phyloP scores from a whole-genome alignment of 192 early-diverging fungal species.

The Radiomyces spectabilis region DNA sequence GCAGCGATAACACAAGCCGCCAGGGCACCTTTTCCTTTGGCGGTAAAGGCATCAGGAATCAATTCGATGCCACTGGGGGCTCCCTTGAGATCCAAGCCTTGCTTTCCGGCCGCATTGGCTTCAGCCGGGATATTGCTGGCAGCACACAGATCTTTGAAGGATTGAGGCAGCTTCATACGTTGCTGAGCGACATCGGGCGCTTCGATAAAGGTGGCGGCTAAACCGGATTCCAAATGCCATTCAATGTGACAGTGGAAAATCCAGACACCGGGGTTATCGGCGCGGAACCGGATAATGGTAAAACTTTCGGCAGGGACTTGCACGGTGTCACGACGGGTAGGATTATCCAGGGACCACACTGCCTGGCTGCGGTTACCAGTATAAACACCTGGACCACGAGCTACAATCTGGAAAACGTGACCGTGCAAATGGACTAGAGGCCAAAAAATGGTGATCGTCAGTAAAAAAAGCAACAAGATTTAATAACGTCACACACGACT shows the following conservation, averaged over 20 bases:
- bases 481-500: not conserved
- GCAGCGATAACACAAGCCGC: slow-evolving; percentile 64
- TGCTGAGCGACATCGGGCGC: slow-evolving; percentile 59
- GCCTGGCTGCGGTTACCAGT: slow-evolving; percentile 27
- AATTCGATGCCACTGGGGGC: slow-evolving; percentile 40
- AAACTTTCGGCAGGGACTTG: slow-evolving; percentile 58
- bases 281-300: slow-evolving; percentile 63
- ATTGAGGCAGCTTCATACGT: slow-evolving; percentile 42
- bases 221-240: slow-evolving; percentile 66
- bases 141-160: slow-evolving; percentile 56
- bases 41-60: slow-evolving; percentile 51
- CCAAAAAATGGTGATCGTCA: slow-evolving; percentile 8
- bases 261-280: slow-evolving; percentile 80
- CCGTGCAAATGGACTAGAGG: slow-evolving; percentile 77
- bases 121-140: slow-evolving; percentile 42
- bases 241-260: slow-evolving; percentile 86
- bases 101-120: slow-evolving; percentile 73
- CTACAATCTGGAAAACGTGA: slow-evolving; percentile 74
- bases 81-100: slow-evolving; percentile 56
- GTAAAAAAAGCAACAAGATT: not conserved
- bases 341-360: slow-evolving; percentile 40
- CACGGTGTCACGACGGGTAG: slow-evolving; percentile 72
- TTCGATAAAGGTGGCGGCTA: slow-evolving; percentile 63
- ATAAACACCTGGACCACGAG: slow-evolving; percentile 50
- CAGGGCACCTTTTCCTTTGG: slow-evolving; percentile 64